Conservation (phyloP, 306 rosid genomes). For the Gynostemma pentaphyllum region DNA sequence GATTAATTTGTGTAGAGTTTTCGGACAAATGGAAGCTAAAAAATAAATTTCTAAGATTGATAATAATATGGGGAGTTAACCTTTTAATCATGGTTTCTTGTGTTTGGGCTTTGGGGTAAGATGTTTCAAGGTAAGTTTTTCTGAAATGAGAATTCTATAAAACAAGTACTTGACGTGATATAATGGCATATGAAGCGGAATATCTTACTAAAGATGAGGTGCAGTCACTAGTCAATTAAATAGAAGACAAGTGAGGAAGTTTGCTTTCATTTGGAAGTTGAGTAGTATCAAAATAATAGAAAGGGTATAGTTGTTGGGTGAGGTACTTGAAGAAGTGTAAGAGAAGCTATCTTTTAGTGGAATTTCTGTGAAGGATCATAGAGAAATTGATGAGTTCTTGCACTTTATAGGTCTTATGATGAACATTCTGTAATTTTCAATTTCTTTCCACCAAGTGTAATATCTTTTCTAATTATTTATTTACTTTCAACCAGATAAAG, state of each 20-base stretch:
- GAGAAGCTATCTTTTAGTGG: background rate
- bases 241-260: background rate
- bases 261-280: background rate
- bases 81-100: background rate
- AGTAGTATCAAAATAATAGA: background rate
- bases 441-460: background rate
- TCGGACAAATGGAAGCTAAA: background rate
- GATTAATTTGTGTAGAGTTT: background rate
- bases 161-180: background rate
- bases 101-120: background rate
- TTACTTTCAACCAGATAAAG: slow-evolving; percentile 33
- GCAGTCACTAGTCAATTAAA: background rate
- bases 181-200: background rate
- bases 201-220: background rate
- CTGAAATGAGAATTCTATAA: background rate
- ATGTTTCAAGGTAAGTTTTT: background rate
- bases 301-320: background rate
- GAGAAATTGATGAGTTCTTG: background rate
- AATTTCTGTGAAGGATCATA: background rate
- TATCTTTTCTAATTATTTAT: background rate
- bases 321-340: background rate
- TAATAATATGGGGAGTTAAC: background rate
- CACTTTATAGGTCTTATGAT: background rate
- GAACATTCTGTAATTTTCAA: background rate
- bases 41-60: background rate